These are phyloP conservation scores for Magnolia changhungtana DNA, from an alignment of 164 flowering plant genomes.

Conservation along the genomic window DNA sequence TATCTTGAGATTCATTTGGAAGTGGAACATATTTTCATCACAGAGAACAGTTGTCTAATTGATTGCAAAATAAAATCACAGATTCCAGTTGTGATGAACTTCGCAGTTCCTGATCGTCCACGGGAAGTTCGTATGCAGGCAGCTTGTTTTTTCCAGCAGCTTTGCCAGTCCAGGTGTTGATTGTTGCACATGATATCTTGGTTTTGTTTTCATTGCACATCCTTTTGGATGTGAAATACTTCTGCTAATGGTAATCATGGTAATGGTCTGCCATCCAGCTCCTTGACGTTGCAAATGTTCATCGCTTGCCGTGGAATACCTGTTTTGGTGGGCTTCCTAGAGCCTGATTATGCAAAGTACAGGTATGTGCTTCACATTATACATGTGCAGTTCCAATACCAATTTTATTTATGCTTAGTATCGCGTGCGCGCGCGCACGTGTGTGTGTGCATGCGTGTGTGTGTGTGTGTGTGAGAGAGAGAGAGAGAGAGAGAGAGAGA, in stretches of 20 bases:
- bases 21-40: background rate
- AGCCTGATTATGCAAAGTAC: constrained; percentile 94
- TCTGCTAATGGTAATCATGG: constrained; percentile 6
- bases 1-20: background rate
- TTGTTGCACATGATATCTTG: constrained; percentile 4
- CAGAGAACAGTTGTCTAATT: background rate
- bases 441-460: background rate
- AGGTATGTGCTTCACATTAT: constrained; percentile 44
- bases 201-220: background rate
- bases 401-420: background rate
- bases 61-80: constrained; percentile 26
- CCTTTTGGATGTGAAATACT: background rate
- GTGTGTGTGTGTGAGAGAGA: too few species aligned
- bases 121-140: constrained; percentile 96
- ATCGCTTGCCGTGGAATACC: constrained; percentile 97
- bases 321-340: constrained; percentile 89
- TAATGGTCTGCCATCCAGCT: constrained; percentile 44
- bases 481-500: too few species aligned
- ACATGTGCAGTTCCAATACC: background rate
- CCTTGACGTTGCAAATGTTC: constrained; percentile 96
- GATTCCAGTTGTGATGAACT: constrained; percentile 88
- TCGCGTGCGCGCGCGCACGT: too few species aligned
- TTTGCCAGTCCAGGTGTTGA: constrained; percentile 87
- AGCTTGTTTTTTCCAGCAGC: constrained; percentile 93
- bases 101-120: constrained; percentile 83